These are phyloP conservation scores for Hydnomerulius pinastri DNA, from an alignment of 768 basidiomycete species.

Conservation along the genomic window DNA sequence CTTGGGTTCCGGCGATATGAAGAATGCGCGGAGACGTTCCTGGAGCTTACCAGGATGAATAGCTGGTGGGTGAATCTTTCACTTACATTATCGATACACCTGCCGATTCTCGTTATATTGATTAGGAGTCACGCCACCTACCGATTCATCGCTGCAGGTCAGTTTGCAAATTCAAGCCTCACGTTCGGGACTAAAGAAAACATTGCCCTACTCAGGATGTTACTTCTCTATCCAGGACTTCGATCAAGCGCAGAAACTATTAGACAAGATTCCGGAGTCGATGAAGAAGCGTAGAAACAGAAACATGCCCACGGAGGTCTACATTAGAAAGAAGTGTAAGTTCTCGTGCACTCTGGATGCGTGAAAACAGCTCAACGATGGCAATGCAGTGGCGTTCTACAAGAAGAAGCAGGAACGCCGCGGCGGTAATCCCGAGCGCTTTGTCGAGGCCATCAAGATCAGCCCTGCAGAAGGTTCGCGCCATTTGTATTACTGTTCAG, in stretches of 20 bases:
- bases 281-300: constrained; percentile 68
- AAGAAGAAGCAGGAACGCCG: constrained; percentile 61
- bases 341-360: constrained; percentile 5
- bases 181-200: not conserved
- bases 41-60: constrained; percentile 66
- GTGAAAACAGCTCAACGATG: not conserved
- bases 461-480: constrained; percentile 68
- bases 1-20: constrained; percentile 63
- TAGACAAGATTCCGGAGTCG: constrained; percentile 62
- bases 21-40: constrained; percentile 68
- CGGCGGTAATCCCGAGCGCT: constrained; percentile 54
- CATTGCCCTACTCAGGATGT: constrained; percentile 47
- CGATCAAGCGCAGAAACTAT: constrained; percentile 58
- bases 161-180: constrained; percentile 5
- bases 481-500: not conserved
- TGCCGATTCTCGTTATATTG: not conserved
- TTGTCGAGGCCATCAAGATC: constrained; percentile 58
- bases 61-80: constrained; percentile 53
- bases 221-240: constrained; percentile 56
- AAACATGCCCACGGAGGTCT: constrained; percentile 72
- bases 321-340: constrained; percentile 76
- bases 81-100: not conserved
- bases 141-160: constrained; percentile 72
- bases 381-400: constrained; percentile 65
- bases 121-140: constrained; percentile 78